A percentile compares a stretch with the other conserved stretches of the same genome.
phyloP scores from a whole-genome alignment of 2,329 filamentous ascomycete genomes.

The Meredithiella fracta region DNA sequence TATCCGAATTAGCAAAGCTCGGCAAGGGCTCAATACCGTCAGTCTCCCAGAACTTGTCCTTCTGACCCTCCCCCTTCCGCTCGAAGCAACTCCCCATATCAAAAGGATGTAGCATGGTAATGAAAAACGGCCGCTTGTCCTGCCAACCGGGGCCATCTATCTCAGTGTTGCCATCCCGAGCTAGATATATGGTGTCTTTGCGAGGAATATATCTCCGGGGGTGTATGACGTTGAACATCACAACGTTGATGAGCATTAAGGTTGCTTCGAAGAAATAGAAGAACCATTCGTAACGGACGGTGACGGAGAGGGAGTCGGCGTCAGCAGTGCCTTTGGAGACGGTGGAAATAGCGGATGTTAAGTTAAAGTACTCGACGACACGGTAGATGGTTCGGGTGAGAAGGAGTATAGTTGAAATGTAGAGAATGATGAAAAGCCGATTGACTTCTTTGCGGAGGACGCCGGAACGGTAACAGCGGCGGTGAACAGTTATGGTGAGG shows the following conservation, averaged over 20 bases:
- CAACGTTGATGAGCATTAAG: constrained; percentile 35
- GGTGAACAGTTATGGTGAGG: constrained; percentile 34
- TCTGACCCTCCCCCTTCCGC: constrained; percentile 17
- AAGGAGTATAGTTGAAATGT: constrained; percentile 33
- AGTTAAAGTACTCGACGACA: constrained; percentile 40
- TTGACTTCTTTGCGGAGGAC: constrained; percentile 20
- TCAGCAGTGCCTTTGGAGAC: constrained; percentile 23
- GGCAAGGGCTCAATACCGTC: constrained; percentile 5
- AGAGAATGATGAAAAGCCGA: constrained; percentile 31
- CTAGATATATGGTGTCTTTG: constrained; percentile 33
- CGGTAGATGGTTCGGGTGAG: constrained; percentile 39
- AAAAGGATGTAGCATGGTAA: constrained; percentile 28
- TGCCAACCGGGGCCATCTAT: constrained; percentile 32
- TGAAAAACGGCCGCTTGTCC: constrained; percentile 28
- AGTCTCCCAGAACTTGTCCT: constrained; percentile 24
- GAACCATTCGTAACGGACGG: constrained; percentile 41
- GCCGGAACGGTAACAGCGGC: constrained; percentile 24
- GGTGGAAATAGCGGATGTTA: constrained; percentile 26
- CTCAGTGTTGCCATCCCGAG: constrained; percentile 32
- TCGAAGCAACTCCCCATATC: constrained; percentile 23
- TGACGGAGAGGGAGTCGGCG: constrained; percentile 23
- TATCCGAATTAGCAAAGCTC: neutral
- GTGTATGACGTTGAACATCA: constrained; percentile 34
- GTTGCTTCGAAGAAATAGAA: constrained; percentile 41
- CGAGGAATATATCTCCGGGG: constrained; percentile 34